Conservation (phyloP, 1,284 basidiomycete species). For the Puccinia triticina region DNA sequence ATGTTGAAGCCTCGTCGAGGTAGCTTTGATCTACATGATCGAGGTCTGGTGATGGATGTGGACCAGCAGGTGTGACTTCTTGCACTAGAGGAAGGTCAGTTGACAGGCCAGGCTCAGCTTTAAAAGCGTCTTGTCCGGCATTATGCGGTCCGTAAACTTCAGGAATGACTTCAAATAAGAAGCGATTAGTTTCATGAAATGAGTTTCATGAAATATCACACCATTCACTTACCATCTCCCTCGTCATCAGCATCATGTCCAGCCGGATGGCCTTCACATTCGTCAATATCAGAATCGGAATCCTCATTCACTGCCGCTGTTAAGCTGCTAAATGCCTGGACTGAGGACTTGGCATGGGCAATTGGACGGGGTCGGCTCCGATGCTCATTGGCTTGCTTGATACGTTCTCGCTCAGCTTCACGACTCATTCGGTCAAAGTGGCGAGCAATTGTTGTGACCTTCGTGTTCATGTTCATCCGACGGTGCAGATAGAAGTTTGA, state of each 20-base stretch:
- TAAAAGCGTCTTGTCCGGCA: not conserved
- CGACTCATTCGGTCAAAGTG: slow-evolving; percentile 64
- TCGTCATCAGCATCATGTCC: slow-evolving; percentile 52
- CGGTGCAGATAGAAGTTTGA: slow-evolving; percentile 42
- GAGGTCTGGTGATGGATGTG: slow-evolving; percentile 35
- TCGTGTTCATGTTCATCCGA: slow-evolving; percentile 53
- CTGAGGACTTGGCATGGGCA: slow-evolving; percentile 81
- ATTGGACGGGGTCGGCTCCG: slow-evolving; percentile 91
- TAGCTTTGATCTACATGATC: slow-evolving; percentile 39
- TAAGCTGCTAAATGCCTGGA: slow-evolving; percentile 86
- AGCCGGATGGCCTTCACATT: slow-evolving; percentile 46
- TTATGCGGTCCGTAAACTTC: slow-evolving; percentile 43
- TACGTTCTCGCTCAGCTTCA: slow-evolving; percentile 65
- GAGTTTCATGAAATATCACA: not conserved
- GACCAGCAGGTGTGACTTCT: slow-evolving; percentile 11
- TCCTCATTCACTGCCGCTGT: slow-evolving; percentile 90
- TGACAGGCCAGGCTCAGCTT: slow-evolving; percentile 10
- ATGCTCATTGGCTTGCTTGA: slow-evolving; percentile 64
- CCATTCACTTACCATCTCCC: slow-evolving; percentile 41
- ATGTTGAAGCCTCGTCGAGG: slow-evolving; percentile 46
- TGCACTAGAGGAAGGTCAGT: slow-evolving; percentile 19
- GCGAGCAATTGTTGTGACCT: slow-evolving; percentile 65
- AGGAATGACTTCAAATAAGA: slow-evolving; percentile 35
- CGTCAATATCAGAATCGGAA: slow-evolving; percentile 62
- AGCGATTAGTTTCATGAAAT: not conserved